Evolutionary conservation across 148 eudicot species (phyloP).

Genomic region (Rhododendron simsii): DNA sequence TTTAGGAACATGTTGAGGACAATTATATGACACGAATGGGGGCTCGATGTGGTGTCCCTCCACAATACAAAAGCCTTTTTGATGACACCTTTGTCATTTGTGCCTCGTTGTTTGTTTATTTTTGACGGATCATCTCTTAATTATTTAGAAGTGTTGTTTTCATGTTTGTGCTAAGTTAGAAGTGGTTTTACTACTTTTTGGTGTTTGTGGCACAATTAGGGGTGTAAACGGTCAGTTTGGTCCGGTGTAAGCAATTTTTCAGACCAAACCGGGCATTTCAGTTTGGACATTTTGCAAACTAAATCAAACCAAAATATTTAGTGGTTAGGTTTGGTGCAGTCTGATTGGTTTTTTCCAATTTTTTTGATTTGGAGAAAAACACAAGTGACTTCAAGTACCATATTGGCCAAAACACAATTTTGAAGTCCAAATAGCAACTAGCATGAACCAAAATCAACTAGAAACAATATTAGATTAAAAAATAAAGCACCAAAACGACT

Average conservation of each 20-base stretch:
- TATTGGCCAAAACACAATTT: neutral
- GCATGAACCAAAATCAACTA: neutral
- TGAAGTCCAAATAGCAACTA: neutral
- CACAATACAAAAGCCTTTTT: neutral
- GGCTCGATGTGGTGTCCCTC: neutral
- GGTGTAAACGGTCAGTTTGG: neutral
- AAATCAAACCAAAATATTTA: no score
- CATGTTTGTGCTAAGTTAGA: neutral
- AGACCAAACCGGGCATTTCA: neutral
- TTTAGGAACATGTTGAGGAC: neutral
- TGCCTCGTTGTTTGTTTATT: neutral
- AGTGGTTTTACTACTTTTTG: neutral
- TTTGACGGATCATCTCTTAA: neutral
- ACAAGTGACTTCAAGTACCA: neutral
- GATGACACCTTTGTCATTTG: neutral
- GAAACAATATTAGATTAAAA: neutral
- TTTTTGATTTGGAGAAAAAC: neutral
- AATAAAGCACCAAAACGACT: neutral
- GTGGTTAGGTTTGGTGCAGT: neutral
- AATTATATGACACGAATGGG: neutral
- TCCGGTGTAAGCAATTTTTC: neutral
- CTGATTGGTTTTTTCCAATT: neutral
- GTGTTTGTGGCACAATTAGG: neutral
- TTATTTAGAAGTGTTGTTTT: neutral
- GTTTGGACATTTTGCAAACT: neutral